Evolutionary conservation across 768 basidiomycete genomes (phyloP), one percentile per base, ranked within the genome.

Genomic region (Floccularia luteovirens): DNA sequence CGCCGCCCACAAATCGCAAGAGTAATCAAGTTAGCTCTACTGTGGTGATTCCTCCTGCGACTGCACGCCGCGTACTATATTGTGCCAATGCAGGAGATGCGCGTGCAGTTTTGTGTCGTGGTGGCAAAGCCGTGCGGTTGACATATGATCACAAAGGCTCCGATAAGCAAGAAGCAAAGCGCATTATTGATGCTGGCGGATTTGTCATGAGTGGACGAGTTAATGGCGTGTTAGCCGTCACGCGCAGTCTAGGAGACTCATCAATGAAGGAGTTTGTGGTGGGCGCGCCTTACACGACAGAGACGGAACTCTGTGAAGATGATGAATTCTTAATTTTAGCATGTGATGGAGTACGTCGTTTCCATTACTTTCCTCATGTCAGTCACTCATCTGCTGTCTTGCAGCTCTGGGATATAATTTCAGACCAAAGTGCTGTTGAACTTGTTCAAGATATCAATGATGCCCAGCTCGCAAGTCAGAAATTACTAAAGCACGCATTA

Each of bases 201-300:
- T 99, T 98, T 56, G 93, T 99, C 16, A 82, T 99, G 87, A 94
- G 94, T 54, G 96, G 94, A 47, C 79, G 96, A 10, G 96, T 99
- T 24, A 99, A 99, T 49, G 96, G 94, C 47, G 93, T 98, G 30
- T 67, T 99, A 40, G 92, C 92, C 4, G 96, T 99, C 21, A 99
- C 96, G 13, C 74, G 96, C 43, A 91, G 91, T 52, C 66, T 99
- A 42, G 96, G 96, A 24, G 96, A 99, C 55, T 87, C 91, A 1
- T 87, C 90, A 5, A 98, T 99, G 96, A 99, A 99, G 63, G 96
- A 99, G 53, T 99, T 93, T 58, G 96, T 99, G 8, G 96, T 98
- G 35, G 96, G 96, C 1, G 77, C 89, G 21, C 96, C 96, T 4
- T 99, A 94, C 61, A 99, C 96, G 14, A 98, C 96, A n/a, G 93